Base-by-base conservation (phyloP, 306 rosid genomes). In the Mucuna pruriens region DNA sequence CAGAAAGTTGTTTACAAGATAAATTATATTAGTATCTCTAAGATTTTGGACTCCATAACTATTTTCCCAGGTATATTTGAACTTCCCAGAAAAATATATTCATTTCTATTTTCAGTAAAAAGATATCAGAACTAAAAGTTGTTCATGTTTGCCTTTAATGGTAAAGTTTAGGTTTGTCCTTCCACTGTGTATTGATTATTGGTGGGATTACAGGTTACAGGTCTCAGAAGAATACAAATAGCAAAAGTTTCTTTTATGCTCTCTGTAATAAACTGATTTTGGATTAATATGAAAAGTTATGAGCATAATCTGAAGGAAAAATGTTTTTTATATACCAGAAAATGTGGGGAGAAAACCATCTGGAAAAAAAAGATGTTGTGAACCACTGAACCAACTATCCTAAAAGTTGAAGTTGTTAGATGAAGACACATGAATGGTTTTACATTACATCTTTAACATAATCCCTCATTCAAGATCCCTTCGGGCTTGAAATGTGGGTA, bases 131-230 rank as follows among this genome's bases (percentile, higher is more conserved):
- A 26, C 44, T 22, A 57, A 26, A 60, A 45, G 72, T 62, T 62
- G 23, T 76, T 29, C 34, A 5, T 33, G 74, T 49, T 19, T 63
- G 22, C 63, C 48, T 12, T 45, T 77, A 77, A 40, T 62, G 15
- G 72, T 61, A 62, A 46, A 34, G 64, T 64, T 76, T 77, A 19
- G 39, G 74, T 31, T 31, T 77, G 74, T 77, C 62, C 49, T 61
- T 62, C 73, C 62, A 45, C 49, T 44, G 80, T 62, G 48, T 26
- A 45, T n/a, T 33, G 3, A 23, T 17, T 20, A 48, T 66, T 36
- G 15, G 77, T 33, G 64, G 64, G 33, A 49, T 51, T 10, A 54
- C 48, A 20, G 2, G 51, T 73, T 7, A 73, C 42, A 0, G 42
- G 42, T 38, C 42, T 38, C 42, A 48, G 9, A 36, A 19, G 6